Conservation (phyloP, 768 basidiomycete genomes). For the Termitomyces sp. region DNA sequence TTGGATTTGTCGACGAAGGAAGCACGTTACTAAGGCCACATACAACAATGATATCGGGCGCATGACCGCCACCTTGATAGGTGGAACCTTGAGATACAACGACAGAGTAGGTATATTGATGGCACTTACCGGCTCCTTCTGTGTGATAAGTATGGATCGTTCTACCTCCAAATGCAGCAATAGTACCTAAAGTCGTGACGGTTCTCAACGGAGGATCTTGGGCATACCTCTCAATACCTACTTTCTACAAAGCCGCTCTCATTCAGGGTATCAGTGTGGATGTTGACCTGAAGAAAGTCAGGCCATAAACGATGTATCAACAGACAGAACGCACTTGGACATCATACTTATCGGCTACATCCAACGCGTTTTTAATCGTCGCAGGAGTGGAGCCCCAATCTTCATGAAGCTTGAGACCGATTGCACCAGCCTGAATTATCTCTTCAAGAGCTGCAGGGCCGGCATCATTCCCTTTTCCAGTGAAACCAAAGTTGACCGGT, state of each 20-base stretch:
- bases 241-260: constrained; percentile 97
- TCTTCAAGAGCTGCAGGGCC: constrained; percentile 56
- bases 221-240: constrained; percentile 26
- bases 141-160: constrained; percentile 98
- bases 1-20: constrained; percentile 96
- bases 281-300: constrained; percentile 56
- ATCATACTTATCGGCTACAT: constrained; percentile 86
- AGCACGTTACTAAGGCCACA: constrained; percentile 86
- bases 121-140: constrained; percentile 77
- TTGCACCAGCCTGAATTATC: constrained; percentile 14
- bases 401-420: constrained; percentile 91
- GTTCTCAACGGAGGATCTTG: not conserved
- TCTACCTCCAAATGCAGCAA: constrained; percentile 81
- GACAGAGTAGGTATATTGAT: not conserved
- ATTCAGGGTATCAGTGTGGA: constrained; percentile 96
- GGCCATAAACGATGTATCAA: not conserved
- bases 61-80: constrained; percentile 79
- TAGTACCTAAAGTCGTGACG: constrained; percentile 55
- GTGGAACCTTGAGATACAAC: not conserved
- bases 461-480: constrained; percentile 95
- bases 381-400: constrained; percentile 95
- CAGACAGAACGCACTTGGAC: constrained; percentile 61
- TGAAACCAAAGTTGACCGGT: constrained; percentile 91
- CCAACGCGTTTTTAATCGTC: constrained; percentile 69
- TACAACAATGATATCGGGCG: constrained; percentile 98